Evolutionary conservation across 106 monocot genomes (phyloP).

Genomic region (Dendrobium nobile): DNA sequence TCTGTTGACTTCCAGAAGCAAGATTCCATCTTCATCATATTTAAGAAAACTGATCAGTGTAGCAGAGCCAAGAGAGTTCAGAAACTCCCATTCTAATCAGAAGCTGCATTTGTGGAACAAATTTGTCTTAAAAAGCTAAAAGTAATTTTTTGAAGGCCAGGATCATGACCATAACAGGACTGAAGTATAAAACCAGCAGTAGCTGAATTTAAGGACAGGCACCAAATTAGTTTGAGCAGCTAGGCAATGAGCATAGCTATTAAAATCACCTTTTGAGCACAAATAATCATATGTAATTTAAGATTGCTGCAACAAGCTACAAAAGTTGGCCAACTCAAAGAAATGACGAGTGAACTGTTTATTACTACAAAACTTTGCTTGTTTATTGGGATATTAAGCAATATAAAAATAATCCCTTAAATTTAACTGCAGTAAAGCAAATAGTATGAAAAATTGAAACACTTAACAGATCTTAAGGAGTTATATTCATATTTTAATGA

Average conservation of each 20-base stretch:
- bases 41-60: slow-evolving; percentile 11
- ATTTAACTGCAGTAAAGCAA: background rate
- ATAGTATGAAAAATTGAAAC: background rate
- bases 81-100: background rate
- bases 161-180: background rate
- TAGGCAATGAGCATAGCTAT: background rate
- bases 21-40: slow-evolving; percentile 64
- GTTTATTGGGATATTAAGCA: background rate
- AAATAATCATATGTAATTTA: background rate
- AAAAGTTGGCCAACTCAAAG: background rate
- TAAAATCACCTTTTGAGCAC: background rate
- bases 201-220: background rate
- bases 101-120: slow-evolving; percentile 3
- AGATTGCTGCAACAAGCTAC: background rate
- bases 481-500: background rate
- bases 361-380: background rate
- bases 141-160: background rate
- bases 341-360: background rate
- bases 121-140: background rate
- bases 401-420: background rate
- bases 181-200: background rate
- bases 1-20: slow-evolving; percentile 92
- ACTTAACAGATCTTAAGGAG: background rate
- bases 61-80: slow-evolving; percentile 9
- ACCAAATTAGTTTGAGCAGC: background rate